These are phyloP conservation scores for Linnemannia zychae DNA, from an alignment of 192 early-diverging fungal species.

Conservation along the genomic window DNA sequence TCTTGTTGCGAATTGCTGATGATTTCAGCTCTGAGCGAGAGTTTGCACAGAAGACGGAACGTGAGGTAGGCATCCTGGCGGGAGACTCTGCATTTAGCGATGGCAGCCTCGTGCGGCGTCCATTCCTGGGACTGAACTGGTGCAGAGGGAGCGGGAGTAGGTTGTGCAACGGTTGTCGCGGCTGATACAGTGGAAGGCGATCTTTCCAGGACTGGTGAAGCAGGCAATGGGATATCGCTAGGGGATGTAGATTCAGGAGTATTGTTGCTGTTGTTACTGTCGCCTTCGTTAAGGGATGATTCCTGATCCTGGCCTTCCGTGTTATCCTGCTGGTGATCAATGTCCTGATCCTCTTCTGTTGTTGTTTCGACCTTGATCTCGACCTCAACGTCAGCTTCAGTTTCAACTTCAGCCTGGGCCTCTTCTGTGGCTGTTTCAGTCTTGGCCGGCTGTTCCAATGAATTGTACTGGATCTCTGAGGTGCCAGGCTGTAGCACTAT, in stretches of 20 bases:
- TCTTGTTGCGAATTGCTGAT: constrained; percentile 50
- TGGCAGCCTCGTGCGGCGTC: constrained; percentile 27
- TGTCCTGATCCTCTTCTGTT: not conserved
- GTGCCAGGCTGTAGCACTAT: constrained; percentile 19
- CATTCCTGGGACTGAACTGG: constrained; percentile 22
- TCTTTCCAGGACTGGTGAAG: constrained; percentile 34
- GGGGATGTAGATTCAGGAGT: constrained; percentile 6
- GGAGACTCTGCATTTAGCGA: constrained; percentile 39
- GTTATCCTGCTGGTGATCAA: not conserved
- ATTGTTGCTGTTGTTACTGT: not conserved
- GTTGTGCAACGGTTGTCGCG: not conserved
- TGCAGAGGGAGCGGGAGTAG: not conserved
- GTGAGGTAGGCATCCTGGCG: constrained; percentile 61
- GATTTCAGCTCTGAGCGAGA: constrained; percentile 54
- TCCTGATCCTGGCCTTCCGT: not conserved
- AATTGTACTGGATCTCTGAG: not conserved
- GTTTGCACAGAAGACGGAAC: constrained; percentile 58
- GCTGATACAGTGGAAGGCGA: constrained; percentile 13
- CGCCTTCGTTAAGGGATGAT: not conserved
- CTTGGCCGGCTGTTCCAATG: constrained; percentile 2
- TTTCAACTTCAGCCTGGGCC: not conserved
- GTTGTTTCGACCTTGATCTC: constrained; percentile 3
- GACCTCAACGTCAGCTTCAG: not conserved
- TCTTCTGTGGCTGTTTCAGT: not conserved
- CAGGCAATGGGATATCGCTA: constrained; percentile 44